phyloP scores from a whole-genome alignment of 2,329 filamentous ascomycete genomes.

The Claviceps africana region DNA sequence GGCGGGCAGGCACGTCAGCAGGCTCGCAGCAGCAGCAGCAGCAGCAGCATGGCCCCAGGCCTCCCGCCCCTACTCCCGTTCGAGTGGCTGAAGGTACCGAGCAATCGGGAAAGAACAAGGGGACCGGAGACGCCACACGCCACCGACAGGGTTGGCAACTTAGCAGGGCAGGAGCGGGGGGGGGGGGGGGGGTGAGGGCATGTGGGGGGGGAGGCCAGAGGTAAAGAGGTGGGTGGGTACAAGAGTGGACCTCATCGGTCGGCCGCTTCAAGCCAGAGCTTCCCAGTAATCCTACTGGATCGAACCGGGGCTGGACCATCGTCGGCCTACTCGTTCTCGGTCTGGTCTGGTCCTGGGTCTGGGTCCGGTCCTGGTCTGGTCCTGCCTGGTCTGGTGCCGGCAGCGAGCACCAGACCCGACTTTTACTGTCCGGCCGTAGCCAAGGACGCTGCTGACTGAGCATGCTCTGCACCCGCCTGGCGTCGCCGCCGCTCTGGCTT shows the following conservation, averaged over 20 bases:
- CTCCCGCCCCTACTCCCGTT: background rate
- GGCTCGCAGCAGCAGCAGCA: background rate
- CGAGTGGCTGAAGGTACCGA: conserved; percentile 3
- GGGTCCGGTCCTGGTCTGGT: too few species aligned
- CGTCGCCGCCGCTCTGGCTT: background rate
- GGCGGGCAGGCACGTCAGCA: background rate
- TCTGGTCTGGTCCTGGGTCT: too few species aligned
- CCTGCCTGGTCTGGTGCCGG: too few species aligned
- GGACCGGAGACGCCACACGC: background rate
- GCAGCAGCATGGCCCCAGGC: background rate
- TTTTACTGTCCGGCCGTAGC: background rate
- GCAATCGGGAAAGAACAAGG: conserved; percentile 3
- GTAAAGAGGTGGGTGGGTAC: too few species aligned
- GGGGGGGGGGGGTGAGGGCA: too few species aligned
- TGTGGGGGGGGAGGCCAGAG: too few species aligned
- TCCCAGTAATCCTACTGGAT: background rate
- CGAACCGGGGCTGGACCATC: background rate
- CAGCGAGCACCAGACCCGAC: background rate
- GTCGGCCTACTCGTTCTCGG: background rate
- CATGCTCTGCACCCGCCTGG: background rate
- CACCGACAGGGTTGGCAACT: background rate
- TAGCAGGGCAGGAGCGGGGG: background rate
- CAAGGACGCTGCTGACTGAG: background rate
- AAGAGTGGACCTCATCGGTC: background rate
- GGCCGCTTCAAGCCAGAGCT: background rate